These are phyloP conservation scores for Scedosporium apiospermum DNA, from an alignment of 2,329 filamentous ascomycete genomes.

Conservation along the genomic window DNA sequence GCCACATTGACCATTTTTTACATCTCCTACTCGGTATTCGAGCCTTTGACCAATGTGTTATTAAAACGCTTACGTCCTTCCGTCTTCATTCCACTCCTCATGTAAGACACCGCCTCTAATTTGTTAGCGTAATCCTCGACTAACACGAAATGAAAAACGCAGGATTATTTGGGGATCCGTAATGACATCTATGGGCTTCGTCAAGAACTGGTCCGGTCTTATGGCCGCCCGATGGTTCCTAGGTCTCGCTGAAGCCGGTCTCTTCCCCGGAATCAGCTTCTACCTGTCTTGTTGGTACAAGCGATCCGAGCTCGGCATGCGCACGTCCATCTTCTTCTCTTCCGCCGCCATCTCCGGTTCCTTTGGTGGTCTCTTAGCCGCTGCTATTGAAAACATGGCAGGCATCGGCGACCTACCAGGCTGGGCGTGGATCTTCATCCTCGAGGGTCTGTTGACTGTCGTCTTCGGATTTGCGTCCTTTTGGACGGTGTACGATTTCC, in stretches of 20 bases:
- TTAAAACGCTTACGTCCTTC: slow-evolving; percentile 55
- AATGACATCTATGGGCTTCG: slow-evolving; percentile 41
- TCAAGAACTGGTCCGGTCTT: slow-evolving; percentile 32
- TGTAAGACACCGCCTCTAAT: slow-evolving; percentile 10
- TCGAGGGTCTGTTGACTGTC: slow-evolving; percentile 60
- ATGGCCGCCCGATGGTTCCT: slow-evolving; percentile 45
- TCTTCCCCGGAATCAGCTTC: slow-evolving; percentile 56
- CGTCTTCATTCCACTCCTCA: slow-evolving; percentile 59
- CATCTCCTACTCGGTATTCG: slow-evolving; percentile 57
- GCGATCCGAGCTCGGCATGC: slow-evolving; percentile 63
- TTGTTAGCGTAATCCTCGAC: not conserved
- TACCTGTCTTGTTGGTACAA: slow-evolving; percentile 76
- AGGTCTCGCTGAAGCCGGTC: slow-evolving; percentile 56
- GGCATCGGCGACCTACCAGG: slow-evolving; percentile 42
- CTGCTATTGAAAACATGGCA: slow-evolving; percentile 58
- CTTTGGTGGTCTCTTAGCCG: slow-evolving; percentile 61
- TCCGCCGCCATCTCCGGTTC: slow-evolving; percentile 68
- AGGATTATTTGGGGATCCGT: slow-evolving; percentile 38
- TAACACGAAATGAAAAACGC: slow-evolving; percentile 36
- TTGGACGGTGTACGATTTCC: slow-evolving; percentile 72
- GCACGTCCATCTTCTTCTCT: slow-evolving; percentile 71
- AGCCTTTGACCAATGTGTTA: slow-evolving; percentile 54
- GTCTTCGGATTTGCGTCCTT: slow-evolving; percentile 55
- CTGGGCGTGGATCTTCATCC: slow-evolving; percentile 55
- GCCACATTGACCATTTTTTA: slow-evolving; percentile 56